Evolutionary conservation across 2,329 filamentous ascomycete genomes (phyloP).

Genomic region (Helotiales sp.): DNA sequence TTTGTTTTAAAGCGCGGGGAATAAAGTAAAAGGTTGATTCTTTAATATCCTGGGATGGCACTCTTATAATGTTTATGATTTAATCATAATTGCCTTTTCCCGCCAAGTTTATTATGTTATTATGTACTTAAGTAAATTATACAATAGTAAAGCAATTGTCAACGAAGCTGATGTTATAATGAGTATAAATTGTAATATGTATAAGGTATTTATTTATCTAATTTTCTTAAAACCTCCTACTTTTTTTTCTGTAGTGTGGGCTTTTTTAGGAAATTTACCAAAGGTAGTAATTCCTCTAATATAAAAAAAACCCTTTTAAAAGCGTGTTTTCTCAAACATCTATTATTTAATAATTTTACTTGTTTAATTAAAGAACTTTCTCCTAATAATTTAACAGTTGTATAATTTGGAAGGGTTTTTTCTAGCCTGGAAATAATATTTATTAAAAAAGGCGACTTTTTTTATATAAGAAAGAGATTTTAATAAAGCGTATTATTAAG

Average conservation of each 20-base stretch:
- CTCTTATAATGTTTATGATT: not conserved
- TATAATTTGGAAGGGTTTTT: no score
- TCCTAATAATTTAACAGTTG: slow-evolving; percentile 6
- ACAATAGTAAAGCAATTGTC: no score
- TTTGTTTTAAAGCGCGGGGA: not conserved
- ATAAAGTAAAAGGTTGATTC: not conserved
- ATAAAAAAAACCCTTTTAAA: slow-evolving; percentile 10
- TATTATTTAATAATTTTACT: slow-evolving; percentile 14
- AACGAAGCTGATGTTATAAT: slow-evolving; percentile 8
- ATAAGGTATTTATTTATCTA: slow-evolving; percentile 13
- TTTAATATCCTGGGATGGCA: no score
- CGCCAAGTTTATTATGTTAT: not conserved
- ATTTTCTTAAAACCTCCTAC: not conserved
- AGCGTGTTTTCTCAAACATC: slow-evolving; percentile 4
- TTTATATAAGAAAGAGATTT: no score
- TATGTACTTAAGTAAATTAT: no score
- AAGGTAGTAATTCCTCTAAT: slow-evolving; percentile 16
- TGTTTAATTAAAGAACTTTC: slow-evolving; percentile 18
- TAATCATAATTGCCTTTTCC: not conserved
- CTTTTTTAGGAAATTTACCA: slow-evolving; percentile 19
- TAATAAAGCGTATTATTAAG: no score
- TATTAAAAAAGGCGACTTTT: not conserved
- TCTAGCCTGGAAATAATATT: slow-evolving; percentile 4
- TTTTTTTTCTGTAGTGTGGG: slow-evolving; percentile 12
- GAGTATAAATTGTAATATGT: slow-evolving; percentile 17